Evolutionary conservation across 306 rosid genomes (phyloP).

Genomic region (Adenanthera pavonina): DNA sequence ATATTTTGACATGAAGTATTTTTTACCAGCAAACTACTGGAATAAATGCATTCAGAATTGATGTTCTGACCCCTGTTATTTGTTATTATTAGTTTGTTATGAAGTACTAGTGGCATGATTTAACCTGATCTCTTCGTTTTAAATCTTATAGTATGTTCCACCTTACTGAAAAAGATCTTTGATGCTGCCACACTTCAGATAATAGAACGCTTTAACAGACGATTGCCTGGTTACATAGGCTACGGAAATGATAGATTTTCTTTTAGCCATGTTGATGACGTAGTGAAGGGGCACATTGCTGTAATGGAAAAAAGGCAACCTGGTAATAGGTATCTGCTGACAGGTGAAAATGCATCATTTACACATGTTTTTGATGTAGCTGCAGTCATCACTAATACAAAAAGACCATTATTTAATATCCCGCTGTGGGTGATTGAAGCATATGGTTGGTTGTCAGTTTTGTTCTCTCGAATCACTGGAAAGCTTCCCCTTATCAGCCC

Average conservation of each 20-base stretch:
- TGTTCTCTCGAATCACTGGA: constrained; percentile 67
- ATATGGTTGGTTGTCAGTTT: constrained; percentile 72
- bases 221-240: constrained; percentile 90
- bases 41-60: constrained; percentile 14
- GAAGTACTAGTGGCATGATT: neutral
- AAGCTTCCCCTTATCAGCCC: constrained; percentile 88
- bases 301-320: constrained; percentile 66
- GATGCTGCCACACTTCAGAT: constrained; percentile 51
- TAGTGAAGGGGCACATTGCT: constrained; percentile 81
- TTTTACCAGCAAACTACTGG: neutral
- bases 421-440: constrained; percentile 79
- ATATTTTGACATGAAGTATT: neutral
- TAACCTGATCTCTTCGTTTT: neutral
- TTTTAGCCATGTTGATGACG: constrained; percentile 87
- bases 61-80: neutral
- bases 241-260: constrained; percentile 68
- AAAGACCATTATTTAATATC: constrained; percentile 58
- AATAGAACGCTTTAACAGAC: constrained; percentile 77
- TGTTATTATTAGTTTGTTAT: neutral
- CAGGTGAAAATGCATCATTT: constrained; percentile 93
- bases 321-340: constrained; percentile 80
- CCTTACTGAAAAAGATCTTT: constrained; percentile 12
- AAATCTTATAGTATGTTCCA: constrained; percentile 7
- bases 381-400: constrained; percentile 68
- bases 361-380: constrained; percentile 73